phyloP scores from a whole-genome alignment of 2,329 filamentous ascomycete genomes.

The Nakataea oryzae region DNA sequence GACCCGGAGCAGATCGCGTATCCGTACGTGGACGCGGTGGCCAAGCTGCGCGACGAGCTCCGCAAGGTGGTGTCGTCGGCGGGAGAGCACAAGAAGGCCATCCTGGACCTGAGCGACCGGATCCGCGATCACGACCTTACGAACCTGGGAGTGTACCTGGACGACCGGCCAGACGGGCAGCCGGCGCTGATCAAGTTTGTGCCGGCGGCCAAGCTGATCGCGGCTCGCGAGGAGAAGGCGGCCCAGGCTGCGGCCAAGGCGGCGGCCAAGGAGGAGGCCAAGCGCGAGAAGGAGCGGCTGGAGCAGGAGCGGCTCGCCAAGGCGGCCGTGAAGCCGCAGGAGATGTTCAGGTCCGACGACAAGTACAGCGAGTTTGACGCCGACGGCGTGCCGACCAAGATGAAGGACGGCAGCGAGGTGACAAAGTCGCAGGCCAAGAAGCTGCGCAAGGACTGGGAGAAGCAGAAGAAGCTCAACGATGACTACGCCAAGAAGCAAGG shows the following conservation, averaged over 20 bases:
- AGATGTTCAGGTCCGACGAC: conserved; percentile 47
- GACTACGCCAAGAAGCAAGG: conserved; percentile 35
- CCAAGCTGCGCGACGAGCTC: conserved; percentile 51
- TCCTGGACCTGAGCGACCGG: conserved; percentile 67
- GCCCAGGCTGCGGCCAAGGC: conserved; percentile 51
- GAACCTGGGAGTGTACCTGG: conserved; percentile 75
- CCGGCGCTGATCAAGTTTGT: conserved; percentile 65
- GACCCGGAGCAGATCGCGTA: conserved; percentile 40
- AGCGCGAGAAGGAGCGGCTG: conserved; percentile 36
- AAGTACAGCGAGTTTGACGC: conserved; percentile 68
- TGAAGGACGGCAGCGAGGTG: conserved; percentile 68
- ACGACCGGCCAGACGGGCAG: conserved; percentile 57
- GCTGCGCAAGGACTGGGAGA: conserved; percentile 80
- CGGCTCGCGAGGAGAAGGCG: conserved; percentile 47
- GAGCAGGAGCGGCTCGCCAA: conserved; percentile 41
- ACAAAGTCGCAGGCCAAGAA: conserved; percentile 74
- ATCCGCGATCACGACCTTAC: conserved; percentile 76
- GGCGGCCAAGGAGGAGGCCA: conserved; percentile 43
- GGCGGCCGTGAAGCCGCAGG: conserved; percentile 41
- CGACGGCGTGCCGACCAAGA: conserved; percentile 68
- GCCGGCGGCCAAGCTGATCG: conserved; percentile 40
- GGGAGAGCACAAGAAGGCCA: conserved; percentile 48
- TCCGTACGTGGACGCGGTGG: conserved; percentile 44
- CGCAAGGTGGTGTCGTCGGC: conserved; percentile 39
- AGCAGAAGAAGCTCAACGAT: conserved; percentile 77